Evolutionary conservation across 2,329 filamentous ascomycete genomes (phyloP).

Genomic region (Xylariaceae sp.): DNA sequence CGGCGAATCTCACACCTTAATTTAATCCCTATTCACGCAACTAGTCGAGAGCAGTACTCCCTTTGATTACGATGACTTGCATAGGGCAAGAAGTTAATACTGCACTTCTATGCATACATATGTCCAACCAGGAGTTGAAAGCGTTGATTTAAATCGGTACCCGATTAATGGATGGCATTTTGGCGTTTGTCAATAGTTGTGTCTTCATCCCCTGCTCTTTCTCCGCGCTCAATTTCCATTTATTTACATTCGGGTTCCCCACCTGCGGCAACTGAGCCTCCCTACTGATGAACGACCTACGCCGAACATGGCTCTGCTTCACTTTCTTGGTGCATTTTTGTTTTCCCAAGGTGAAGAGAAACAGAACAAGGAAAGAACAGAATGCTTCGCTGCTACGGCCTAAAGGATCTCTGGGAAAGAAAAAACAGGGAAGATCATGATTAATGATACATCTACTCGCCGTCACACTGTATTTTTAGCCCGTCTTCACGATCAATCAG

Average conservation of each 20-base stretch:
- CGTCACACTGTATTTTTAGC: conserved; percentile 12
- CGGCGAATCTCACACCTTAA: too few species aligned
- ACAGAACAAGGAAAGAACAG: background rate
- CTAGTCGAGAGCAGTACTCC: conserved; percentile 5
- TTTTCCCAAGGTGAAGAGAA: background rate
- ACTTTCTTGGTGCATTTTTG: background rate
- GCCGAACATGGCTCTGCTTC: background rate
- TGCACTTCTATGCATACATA: background rate
- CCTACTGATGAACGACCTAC: background rate
- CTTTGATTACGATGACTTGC: conserved; percentile 18
- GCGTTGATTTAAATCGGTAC: background rate
- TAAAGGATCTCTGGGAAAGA: background rate
- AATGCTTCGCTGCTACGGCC: background rate
- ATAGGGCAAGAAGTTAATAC: conserved; percentile 10
- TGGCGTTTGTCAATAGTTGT: conserved; percentile 5
- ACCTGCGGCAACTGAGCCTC: background rate
- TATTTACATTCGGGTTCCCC: background rate
- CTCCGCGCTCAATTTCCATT: background rate
- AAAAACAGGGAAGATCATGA: background rate
- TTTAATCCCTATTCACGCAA: background rate
- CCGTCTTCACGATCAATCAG: background rate
- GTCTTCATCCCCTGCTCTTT: conserved; percentile 3
- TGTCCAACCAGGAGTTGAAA: conserved; percentile 6
- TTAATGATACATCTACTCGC: conserved; percentile 1
- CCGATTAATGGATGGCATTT: conserved; percentile 1